Percentiles rank a stretch among this genome's conserved stretches.
Evolutionary conservation across 495 filamentous ascomycete genomes (phyloP).

Genomic region (Oleoguttula mirabilis): DNA sequence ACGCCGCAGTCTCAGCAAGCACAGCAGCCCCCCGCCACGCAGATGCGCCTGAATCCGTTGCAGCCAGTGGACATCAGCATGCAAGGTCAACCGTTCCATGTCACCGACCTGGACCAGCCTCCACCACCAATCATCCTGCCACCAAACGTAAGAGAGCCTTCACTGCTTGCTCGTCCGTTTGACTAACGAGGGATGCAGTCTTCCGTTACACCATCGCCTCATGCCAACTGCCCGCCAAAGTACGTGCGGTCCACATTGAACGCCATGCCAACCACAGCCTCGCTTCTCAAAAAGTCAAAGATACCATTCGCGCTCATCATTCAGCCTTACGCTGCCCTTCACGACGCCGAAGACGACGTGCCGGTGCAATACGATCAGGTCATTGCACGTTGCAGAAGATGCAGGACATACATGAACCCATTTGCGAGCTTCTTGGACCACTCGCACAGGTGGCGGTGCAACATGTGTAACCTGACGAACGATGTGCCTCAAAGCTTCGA

Average conservation of each 20-base stretch:
- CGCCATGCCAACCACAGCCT: conserved; percentile 79
- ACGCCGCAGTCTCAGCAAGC: conserved; percentile 25
- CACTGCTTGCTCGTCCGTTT: conserved; percentile 16
- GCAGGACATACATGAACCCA: conserved; percentile 93
- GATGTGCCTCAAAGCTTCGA: conserved; percentile 98
- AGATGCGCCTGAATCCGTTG: conserved; percentile 67
- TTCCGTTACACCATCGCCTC: conserved; percentile 81
- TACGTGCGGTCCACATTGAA: conserved; percentile 94
- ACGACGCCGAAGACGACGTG: conserved; percentile 80
- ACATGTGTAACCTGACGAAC: conserved; percentile 98
- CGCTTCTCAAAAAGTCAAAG: conserved; percentile 88
- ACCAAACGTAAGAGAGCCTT: conserved; percentile 59
- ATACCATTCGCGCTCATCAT: conserved; percentile 92
- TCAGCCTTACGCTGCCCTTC: conserved; percentile 84
- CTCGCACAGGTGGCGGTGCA: conserved; percentile 95
- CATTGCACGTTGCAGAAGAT: conserved; percentile 88
- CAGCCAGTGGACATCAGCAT: conserved; percentile 67
- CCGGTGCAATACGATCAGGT: conserved; percentile 93
- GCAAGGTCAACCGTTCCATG: conserved; percentile 83
- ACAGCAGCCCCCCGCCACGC: conserved; percentile 39
- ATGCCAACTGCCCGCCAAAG: conserved; percentile 86
- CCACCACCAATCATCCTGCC: conserved; percentile 86
- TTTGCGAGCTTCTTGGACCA: conserved; percentile 94
- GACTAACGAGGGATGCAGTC: conserved; percentile 41
- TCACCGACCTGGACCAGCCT: conserved; percentile 79